phyloP scores from a whole-genome alignment of 2,329 filamentous ascomycete species.

The Aspergillus ibericus region DNA sequence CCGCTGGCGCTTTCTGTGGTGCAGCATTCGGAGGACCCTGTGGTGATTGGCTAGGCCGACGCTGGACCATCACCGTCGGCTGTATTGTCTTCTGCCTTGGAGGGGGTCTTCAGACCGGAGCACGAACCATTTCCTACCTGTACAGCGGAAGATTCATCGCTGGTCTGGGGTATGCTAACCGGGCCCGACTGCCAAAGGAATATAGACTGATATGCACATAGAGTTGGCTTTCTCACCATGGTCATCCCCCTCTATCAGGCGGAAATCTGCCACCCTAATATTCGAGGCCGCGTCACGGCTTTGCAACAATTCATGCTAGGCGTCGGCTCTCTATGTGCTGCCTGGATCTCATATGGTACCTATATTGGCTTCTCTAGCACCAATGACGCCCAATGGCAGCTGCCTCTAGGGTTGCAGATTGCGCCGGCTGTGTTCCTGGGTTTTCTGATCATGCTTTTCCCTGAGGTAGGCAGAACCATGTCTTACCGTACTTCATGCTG shows the following conservation, averaged over 20 bases:
- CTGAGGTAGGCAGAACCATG: slow-evolving; percentile 50
- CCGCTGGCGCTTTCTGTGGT: slow-evolving; percentile 71
- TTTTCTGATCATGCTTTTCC: slow-evolving; percentile 69
- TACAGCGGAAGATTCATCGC: slow-evolving; percentile 70
- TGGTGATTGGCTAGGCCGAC: slow-evolving; percentile 67
- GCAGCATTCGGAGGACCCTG: slow-evolving; percentile 63
- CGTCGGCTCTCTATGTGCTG: slow-evolving; percentile 69
- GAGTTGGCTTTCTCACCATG: slow-evolving; percentile 63
- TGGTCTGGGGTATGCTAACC: slow-evolving; percentile 47
- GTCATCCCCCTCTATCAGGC: slow-evolving; percentile 74
- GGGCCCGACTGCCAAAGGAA: not conserved
- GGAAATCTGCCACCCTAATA: slow-evolving; percentile 74
- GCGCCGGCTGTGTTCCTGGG: slow-evolving; percentile 66
- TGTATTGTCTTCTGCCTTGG: slow-evolving; percentile 70
- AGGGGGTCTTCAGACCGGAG: slow-evolving; percentile 71
- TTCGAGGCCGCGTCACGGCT: slow-evolving; percentile 71
- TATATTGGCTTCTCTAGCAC: slow-evolving; percentile 52
- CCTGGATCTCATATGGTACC: slow-evolving; percentile 71
- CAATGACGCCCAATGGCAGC: slow-evolving; percentile 59
- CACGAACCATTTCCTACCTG: slow-evolving; percentile 59
- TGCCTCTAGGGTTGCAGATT: slow-evolving; percentile 69
- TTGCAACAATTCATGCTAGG: slow-evolving; percentile 83
- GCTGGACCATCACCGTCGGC: slow-evolving; percentile 71
- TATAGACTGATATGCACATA: slow-evolving; percentile 43
- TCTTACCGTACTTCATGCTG: not conserved